phyloP scores from a whole-genome alignment of 306 rosid genomes.

The Gleditsia sinensis region DNA sequence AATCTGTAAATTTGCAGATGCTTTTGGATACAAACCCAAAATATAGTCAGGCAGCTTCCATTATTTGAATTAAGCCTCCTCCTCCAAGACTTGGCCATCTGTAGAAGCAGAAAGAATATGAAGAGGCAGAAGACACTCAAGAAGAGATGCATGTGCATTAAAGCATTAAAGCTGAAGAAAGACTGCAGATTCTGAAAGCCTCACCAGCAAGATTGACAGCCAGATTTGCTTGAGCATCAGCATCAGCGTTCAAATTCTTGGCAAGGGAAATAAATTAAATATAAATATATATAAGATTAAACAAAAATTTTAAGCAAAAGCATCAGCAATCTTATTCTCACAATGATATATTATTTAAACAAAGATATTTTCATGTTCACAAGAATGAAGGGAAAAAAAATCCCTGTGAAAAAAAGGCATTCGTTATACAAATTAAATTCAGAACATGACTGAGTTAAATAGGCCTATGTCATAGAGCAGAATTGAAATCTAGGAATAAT shows the following conservation, averaged over 20 bases:
- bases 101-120: conserved; percentile 37
- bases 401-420: conserved; percentile 7
- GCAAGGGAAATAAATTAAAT: conserved; percentile 33
- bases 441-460: neutral
- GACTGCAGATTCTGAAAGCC: conserved; percentile 26
- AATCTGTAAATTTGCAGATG: neutral
- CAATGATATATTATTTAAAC: neutral
- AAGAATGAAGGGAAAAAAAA: neutral
- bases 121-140: neutral
- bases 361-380: neutral
- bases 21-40: conserved; percentile 12
- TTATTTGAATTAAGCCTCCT: conserved; percentile 36
- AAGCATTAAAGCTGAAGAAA: conserved; percentile 7
- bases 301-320: neutral
- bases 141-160: neutral
- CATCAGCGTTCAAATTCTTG: conserved; percentile 77
- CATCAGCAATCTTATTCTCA: conserved; percentile 13
- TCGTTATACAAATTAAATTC: neutral
- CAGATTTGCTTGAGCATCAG: conserved; percentile 91
- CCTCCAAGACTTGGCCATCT: conserved; percentile 84
- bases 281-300: conserved; percentile 10
- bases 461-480: too few species aligned
- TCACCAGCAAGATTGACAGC: conserved; percentile 76
- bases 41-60: conserved; percentile 27
- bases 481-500: too few species aligned